phyloP scores from a whole-genome alignment of 345 rosid species.

The Eucalyptus brandiana region DNA sequence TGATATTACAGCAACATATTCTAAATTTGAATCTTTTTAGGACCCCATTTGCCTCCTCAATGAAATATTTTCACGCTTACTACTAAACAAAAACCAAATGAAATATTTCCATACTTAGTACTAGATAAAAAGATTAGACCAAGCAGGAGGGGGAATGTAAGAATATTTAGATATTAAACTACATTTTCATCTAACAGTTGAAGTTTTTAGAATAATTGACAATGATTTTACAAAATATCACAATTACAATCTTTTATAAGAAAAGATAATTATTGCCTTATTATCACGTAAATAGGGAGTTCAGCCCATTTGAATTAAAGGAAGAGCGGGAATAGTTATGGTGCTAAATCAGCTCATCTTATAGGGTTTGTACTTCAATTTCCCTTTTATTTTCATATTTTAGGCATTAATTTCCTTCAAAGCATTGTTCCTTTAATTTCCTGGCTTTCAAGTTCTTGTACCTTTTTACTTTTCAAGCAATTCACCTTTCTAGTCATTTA shows the following conservation, averaged over 20 bases:
- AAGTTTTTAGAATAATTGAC: not conserved
- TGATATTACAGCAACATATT: no score
- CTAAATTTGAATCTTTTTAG: not conserved
- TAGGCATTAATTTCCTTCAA: not conserved
- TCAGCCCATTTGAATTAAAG: not conserved
- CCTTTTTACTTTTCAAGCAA: not conserved
- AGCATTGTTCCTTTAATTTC: not conserved
- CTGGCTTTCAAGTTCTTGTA: not conserved
- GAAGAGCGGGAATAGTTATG: not conserved
- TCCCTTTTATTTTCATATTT: not conserved
- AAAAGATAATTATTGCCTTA: not conserved
- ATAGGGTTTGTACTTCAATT: not conserved
- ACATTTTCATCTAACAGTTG: no score
- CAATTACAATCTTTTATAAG: not conserved
- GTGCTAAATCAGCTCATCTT: not conserved
- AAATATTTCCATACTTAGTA: no score
- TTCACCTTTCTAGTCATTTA: not conserved
- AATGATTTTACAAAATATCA: not conserved
- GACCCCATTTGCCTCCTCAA: not conserved
- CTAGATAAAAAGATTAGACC: no score
- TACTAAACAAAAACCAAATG: no score
- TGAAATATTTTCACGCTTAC: no score
- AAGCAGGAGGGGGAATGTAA: no score
- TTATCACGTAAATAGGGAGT: not conserved
- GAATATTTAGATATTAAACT: no score